Percentiles rank a stretch among this genome's conserved stretches.
phyloP scores from a whole-genome alignment of 805 yeast species.

The Ogataea polymorpha region DNA sequence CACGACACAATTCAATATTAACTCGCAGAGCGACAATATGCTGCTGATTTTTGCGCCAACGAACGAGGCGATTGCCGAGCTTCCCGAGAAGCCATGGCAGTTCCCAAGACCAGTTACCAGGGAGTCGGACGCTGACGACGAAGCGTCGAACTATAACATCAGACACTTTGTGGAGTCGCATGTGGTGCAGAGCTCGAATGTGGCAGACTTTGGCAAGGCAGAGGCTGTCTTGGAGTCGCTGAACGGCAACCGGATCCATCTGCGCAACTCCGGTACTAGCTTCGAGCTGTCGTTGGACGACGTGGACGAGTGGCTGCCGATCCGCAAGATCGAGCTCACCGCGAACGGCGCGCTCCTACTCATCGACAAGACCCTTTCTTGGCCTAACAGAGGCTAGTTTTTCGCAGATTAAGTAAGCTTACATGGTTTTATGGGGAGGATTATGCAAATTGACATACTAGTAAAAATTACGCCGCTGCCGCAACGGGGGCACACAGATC shows the following conservation, averaged over 20 bases:
- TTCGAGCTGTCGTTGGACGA: constrained; percentile 34
- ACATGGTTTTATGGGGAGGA: constrained; percentile 1
- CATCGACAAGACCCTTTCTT: constrained; percentile 35
- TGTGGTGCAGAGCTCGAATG: constrained; percentile 38
- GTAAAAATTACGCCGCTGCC: constrained; percentile 2
- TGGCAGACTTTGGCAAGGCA: constrained; percentile 19
- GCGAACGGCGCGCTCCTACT: constrained; percentile 47
- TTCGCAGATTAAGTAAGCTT: neutral
- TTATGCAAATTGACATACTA: neutral
- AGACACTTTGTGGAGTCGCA: constrained; percentile 62
- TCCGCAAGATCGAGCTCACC: constrained; percentile 35
- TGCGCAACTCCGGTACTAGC: constrained; percentile 37
- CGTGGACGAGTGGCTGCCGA: constrained; percentile 35
- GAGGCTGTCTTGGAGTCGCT: constrained; percentile 31
- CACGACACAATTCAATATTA: constrained; percentile 20
- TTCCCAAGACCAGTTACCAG: constrained; percentile 55
- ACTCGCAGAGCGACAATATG: constrained; percentile 24
- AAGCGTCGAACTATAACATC: constrained; percentile 48
- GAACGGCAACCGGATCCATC: constrained; percentile 35
- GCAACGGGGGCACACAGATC: constrained; percentile 30
- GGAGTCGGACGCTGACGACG: constrained; percentile 44
- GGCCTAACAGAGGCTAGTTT: constrained; percentile 30
- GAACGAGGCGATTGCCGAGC: constrained; percentile 52
- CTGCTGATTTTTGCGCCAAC: constrained; percentile 69
- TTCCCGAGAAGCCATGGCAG: constrained; percentile 73